A percentile compares a stretch with the other conserved stretches of the same genome.
Evolutionary conservation across 148 eudicot species (phyloP).

Genomic region (Silene uniflora): DNA sequence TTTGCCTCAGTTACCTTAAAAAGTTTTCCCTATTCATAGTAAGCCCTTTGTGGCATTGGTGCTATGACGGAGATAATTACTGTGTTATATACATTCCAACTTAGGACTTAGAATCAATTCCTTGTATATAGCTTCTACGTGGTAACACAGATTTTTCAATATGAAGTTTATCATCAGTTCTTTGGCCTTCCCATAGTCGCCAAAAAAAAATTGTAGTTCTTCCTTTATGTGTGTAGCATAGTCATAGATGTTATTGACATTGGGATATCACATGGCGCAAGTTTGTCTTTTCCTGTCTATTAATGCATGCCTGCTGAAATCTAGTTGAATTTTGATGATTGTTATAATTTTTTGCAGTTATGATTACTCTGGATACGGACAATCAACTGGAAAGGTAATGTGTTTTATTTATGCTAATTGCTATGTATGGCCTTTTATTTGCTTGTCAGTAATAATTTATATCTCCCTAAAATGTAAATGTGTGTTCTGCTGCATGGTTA

Average conservation of each 20-base stretch:
- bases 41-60: no score
- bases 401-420: background rate
- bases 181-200: no score
- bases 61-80: no score
- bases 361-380: slow-evolving; percentile 98
- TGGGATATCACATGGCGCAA: background rate
- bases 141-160: no score
- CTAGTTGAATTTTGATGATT: background rate
- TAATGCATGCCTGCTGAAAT: background rate
- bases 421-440: background rate
- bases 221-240: background rate
- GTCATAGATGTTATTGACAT: background rate
- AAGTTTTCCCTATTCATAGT: no score
- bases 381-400: slow-evolving; percentile 88
- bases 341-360: slow-evolving; percentile 44
- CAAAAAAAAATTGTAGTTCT: no score
- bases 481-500: background rate
- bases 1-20: no score
- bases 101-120: no score
- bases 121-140: no score
- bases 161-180: no score
- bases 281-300: background rate
- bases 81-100: no score
- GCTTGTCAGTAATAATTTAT: background rate
- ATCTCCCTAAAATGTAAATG: background rate